Evolutionary conservation across 345 rosid genomes (phyloP).

Genomic region (Rubroshorea leprosula): DNA sequence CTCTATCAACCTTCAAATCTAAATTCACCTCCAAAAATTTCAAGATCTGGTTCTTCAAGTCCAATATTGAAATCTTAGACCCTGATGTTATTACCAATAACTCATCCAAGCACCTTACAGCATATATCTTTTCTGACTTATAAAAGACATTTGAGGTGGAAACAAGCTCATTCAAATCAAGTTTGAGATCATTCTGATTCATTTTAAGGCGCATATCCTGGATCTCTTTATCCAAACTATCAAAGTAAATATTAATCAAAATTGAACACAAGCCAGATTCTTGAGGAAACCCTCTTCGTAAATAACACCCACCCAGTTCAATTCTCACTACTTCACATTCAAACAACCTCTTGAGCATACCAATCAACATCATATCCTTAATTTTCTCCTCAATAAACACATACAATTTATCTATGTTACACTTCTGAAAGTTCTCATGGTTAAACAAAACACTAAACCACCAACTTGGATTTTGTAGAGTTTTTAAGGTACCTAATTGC

Average conservation of each 20-base stretch:
- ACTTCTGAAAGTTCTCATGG: slow-evolving; percentile 27
- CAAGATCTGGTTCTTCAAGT: slow-evolving; percentile 53
- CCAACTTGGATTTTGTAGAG: slow-evolving; percentile 71
- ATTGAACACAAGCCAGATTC: slow-evolving; percentile 63
- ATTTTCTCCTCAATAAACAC: slow-evolving; percentile 52
- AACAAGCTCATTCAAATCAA: slow-evolving; percentile 28
- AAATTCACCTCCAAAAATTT: slow-evolving; percentile 50
- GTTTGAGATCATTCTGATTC: slow-evolving; percentile 41
- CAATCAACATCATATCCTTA: slow-evolving; percentile 43
- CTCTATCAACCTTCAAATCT: slow-evolving; percentile 56
- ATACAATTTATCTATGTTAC: slow-evolving; percentile 48
- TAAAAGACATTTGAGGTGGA: slow-evolving; percentile 41
- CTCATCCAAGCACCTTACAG: slow-evolving; percentile 85
- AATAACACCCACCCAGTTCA: slow-evolving; percentile 53
- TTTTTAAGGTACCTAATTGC: slow-evolving; percentile 77
- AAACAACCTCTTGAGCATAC: slow-evolving; percentile 50
- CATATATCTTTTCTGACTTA: slow-evolving; percentile 63
- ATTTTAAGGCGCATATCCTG: slow-evolving; percentile 54
- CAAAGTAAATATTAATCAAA: slow-evolving; percentile 71
- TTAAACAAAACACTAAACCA: slow-evolving; percentile 73
- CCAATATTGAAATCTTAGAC: slow-evolving; percentile 54
- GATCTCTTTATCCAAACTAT: slow-evolving; percentile 60
- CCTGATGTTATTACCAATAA: slow-evolving; percentile 75
- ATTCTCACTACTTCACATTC: slow-evolving; percentile 46
- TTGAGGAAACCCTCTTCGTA: slow-evolving; percentile 86